A percentile compares a stretch with the other conserved stretches of the same genome.
phyloP scores from a whole-genome alignment of 83 land plant species.

The Diphasiastrum complanatum region DNA sequence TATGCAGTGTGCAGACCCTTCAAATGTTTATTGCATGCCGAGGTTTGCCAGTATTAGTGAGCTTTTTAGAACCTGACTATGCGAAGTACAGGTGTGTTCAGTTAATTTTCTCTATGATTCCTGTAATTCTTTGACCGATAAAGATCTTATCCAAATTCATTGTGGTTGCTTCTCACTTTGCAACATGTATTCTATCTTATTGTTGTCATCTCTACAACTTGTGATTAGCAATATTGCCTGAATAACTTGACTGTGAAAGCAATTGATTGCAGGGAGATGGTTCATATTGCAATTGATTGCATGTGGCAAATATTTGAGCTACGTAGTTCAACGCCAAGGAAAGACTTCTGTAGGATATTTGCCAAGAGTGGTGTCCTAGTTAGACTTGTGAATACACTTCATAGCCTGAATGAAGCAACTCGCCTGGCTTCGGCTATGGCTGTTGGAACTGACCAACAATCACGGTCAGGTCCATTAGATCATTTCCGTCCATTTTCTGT shows the following conservation, averaged over 20 bases:
- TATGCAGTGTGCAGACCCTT: conserved; percentile 71
- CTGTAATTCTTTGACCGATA: no score
- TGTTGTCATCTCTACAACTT: no score
- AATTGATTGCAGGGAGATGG: conserved; percentile 86
- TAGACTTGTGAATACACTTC: conserved; percentile 85
- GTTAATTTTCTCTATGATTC: no score
- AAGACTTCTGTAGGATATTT: conserved; percentile 88
- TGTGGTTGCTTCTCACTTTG: no score
- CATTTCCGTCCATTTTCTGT: no score
- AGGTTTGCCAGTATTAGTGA: conserved; percentile 86
- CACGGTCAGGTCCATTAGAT: conserved; percentile 78
- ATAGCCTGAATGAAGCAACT: conserved; percentile 93
- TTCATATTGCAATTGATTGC: conserved; percentile 93
- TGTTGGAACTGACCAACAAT: conserved; percentile 34
- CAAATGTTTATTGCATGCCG: conserved; percentile 98
- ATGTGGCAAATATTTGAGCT: conserved; percentile 99
- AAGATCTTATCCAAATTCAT: no score
- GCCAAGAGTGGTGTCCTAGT: conserved; percentile 91
- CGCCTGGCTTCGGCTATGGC: conserved; percentile 50
- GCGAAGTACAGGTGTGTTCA: conserved; percentile 83
- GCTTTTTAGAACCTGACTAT: conserved; percentile 93
- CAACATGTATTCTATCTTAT: no score
- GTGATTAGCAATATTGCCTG: no score
- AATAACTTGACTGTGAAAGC: no score
- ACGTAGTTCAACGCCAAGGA: conserved; percentile 66